phyloP scores from a whole-genome alignment of 78 protist genomes.

The Dictyostelium firmibasis region DNA sequence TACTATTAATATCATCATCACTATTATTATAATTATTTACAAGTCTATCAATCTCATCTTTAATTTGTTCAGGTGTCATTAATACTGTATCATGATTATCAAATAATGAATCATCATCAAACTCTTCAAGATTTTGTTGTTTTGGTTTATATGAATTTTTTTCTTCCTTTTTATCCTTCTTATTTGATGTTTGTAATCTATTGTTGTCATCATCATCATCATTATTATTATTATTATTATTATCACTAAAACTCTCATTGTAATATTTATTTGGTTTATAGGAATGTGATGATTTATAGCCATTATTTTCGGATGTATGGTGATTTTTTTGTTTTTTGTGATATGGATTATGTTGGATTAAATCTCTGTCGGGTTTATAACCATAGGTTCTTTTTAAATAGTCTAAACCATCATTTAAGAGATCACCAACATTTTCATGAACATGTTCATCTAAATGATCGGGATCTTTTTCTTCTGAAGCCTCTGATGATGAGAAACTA shows the following conservation, averaged over 20 bases:
- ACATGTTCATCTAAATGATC: neutral
- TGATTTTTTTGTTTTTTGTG: neutral
- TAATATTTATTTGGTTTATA: slow-evolving; percentile 9
- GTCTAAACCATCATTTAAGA: slow-evolving; percentile 31
- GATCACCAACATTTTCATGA: slow-evolving; percentile 12
- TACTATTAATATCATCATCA: slow-evolving; percentile 11
- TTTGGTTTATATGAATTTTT: slow-evolving; percentile 5
- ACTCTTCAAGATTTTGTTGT: neutral
- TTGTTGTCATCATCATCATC: neutral
- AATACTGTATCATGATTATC: neutral
- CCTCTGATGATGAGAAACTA: neutral
- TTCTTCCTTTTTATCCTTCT: neutral
- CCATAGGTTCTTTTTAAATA: slow-evolving; percentile 28
- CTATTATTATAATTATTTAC: neutral
- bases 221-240: neutral
- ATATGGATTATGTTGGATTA: neutral
- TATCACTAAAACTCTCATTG: neutral
- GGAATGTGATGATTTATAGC: neutral
- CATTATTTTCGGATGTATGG: neutral
- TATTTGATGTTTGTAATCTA: neutral
- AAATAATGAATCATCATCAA: slow-evolving; percentile 25
- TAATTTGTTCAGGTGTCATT: slow-evolving; percentile 30
- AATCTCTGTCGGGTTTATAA: neutral
- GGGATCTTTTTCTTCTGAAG: neutral
- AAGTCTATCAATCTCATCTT: slow-evolving; percentile 18